Evolutionary conservation across 2,329 filamentous ascomycete species (phyloP).

Genomic region (Alternaria gansuensis): DNA sequence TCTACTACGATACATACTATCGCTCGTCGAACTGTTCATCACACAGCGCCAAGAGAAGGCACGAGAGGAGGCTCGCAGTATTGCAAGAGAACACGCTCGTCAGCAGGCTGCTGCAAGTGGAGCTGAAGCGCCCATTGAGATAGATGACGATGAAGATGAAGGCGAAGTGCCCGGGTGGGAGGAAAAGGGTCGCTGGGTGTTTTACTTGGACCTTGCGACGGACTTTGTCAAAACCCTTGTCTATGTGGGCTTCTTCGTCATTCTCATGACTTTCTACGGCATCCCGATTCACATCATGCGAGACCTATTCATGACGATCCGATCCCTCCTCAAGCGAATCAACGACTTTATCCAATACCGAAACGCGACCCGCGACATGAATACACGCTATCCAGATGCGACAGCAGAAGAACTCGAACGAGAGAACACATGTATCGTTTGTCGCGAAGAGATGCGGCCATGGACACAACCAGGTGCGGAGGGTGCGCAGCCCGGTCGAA

Average conservation of each 20-base stretch:
- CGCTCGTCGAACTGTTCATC: conserved; percentile 78
- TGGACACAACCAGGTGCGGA: conserved; percentile 68
- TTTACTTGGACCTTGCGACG: conserved; percentile 84
- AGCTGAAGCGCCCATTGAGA: conserved; percentile 45
- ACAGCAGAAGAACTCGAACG: conserved; percentile 82
- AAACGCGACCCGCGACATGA: conserved; percentile 93
- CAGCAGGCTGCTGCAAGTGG: conserved; percentile 59
- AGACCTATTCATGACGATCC: conserved; percentile 91
- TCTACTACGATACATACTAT: conserved; percentile 77
- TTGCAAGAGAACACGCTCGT: conserved; percentile 72
- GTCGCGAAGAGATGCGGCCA: conserved; percentile 90
- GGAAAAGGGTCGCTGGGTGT: conserved; percentile 89
- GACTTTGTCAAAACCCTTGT: conserved; percentile 92
- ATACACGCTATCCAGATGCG: conserved; percentile 86
- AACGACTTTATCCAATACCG: conserved; percentile 88
- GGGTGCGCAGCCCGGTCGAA: conserved; percentile 49
- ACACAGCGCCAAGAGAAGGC: conserved; percentile 76
- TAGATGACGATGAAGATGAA: conserved; percentile 85
- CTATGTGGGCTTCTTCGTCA: conserved; percentile 90
- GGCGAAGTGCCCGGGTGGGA: conserved; percentile 97
- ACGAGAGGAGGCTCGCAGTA: conserved; percentile 58
- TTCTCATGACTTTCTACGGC: conserved; percentile 92
- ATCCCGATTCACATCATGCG: conserved; percentile 96
- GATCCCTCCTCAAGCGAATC: conserved; percentile 91
- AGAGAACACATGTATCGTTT: conserved; percentile 97